Base-by-base conservation (phyloP, 2,329 filamentous ascomycete genomes). In the Fusarium fujikuroi region DNA sequence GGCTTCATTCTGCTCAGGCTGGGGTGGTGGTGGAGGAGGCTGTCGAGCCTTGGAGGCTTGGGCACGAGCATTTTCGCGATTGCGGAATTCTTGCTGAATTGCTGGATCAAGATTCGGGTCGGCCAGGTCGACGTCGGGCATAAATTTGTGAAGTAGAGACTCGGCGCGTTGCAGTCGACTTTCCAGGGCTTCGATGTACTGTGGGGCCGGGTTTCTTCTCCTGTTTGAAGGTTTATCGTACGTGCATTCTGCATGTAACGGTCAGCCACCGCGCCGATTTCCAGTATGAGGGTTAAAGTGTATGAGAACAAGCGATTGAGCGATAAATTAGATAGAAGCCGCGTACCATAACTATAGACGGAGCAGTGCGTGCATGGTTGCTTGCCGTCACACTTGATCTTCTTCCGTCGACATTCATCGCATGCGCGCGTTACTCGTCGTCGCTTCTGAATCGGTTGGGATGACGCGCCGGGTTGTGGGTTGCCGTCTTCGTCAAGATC, bases 181-280 rank as follows among this genome's bases (percentile, higher is more conserved):
- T 81, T 97, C 95, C 54, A 98, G 86, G 7, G 94, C 94, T 83
- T 97, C 95, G 75, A 97, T 94, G 80, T 97, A 97, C 83, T 97
- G 94, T 23, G 95, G 95, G 32, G 94, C 93, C 28, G 95, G 95
- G 80, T 97, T 97, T 77, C 95, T 91, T 75, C 95, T 90, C 74
- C 95, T 90, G 81, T 97, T 97, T 30, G 95, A 97, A 18, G 95
- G 95, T 81, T 97, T 96, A 79, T 97, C 95, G 83, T 97, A 97
- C 34, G 95, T 97, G 82, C 95, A 98, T 80, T 97, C 95, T 97
- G 40, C 28, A 50, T 32, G 36, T 40, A 64, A 57, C 52, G 25
- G 66, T 78, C 66, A 78, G 76, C 67, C 63, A 53, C 52, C 42
- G 53, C 54, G 58, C 37, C 46, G 44, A 43, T 62, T 37, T 37